Conservation (phyloP, 495 filamentous ascomycete species). For the Talaromyces liani region DNA sequence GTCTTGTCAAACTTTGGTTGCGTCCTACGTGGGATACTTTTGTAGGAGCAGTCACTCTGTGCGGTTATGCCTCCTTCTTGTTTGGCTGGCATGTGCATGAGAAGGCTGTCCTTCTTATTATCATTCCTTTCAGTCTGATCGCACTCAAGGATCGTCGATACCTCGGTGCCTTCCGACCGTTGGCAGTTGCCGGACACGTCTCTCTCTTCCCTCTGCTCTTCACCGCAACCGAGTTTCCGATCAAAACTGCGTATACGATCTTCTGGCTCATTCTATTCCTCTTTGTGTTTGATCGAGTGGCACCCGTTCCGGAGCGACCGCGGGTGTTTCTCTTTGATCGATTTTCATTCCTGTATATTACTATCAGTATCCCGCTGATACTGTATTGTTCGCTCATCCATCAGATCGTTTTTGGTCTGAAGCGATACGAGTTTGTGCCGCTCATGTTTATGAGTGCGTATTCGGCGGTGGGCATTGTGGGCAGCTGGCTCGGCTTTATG, state of each 20-base stretch:
- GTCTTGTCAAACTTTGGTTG: slow-evolving; percentile 73
- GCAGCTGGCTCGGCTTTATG: slow-evolving; percentile 93
- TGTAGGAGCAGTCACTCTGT: slow-evolving; percentile 84
- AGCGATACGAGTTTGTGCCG: slow-evolving; percentile 80
- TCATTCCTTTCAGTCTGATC: slow-evolving; percentile 92
- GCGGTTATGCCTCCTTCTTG: slow-evolving; percentile 91
- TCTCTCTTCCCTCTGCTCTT: slow-evolving; percentile 92
- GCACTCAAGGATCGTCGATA: slow-evolving; percentile 88
- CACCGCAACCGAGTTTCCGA: slow-evolving; percentile 81
- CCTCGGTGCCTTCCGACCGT: slow-evolving; percentile 82
- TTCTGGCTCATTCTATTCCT: slow-evolving; percentile 85
- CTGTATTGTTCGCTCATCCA: slow-evolving; percentile 83
- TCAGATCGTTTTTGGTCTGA: slow-evolving; percentile 66
- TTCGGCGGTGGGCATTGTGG: slow-evolving; percentile 88
- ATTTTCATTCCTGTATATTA: slow-evolving; percentile 81
- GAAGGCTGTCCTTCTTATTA: slow-evolving; percentile 89
- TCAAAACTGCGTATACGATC: slow-evolving; percentile 91
- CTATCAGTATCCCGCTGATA: slow-evolving; percentile 80
- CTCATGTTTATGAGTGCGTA: slow-evolving; percentile 97
- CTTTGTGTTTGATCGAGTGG: slow-evolving; percentile 75
- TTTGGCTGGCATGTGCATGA: slow-evolving; percentile 99
- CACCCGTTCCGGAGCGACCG: slow-evolving; percentile 66
- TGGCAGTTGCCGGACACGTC: slow-evolving; percentile 90
- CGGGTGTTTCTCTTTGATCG: slow-evolving; percentile 85
- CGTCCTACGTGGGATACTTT: slow-evolving; percentile 81